Evolutionary conservation across 116 monocot genomes (phyloP).

Genomic region (Iris pallida): DNA sequence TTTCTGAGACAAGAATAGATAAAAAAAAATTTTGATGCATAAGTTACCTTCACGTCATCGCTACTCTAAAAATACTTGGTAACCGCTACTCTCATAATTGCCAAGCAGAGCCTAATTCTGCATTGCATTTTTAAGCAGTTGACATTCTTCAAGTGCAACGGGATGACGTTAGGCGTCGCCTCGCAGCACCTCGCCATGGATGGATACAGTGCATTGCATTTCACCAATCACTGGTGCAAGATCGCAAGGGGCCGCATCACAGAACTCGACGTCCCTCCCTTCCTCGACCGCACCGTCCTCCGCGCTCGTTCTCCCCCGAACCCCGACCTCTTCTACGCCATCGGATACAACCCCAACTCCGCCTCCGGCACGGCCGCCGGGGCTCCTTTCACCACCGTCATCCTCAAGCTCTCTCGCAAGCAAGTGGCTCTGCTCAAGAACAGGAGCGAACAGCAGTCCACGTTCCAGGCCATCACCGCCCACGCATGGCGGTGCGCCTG

Average conservation of each 20-base stretch:
- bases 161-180: slow-evolving; percentile 32
- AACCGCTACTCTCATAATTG: too few species aligned
- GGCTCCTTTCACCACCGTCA: slow-evolving; percentile 10
- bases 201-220: slow-evolving; percentile 42
- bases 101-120: too few species aligned
- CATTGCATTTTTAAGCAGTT: slow-evolving; percentile 12
- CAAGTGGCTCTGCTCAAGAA: slow-evolving; percentile 24
- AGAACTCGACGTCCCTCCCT: slow-evolving; percentile 10
- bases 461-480: slow-evolving; percentile 45
- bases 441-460: slow-evolving; percentile 11
- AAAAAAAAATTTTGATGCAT: too few species aligned
- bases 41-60: too few species aligned
- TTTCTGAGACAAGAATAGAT: too few species aligned
- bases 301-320: slow-evolving; percentile 28
- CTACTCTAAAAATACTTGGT: too few species aligned
- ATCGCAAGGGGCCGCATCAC: slow-evolving; percentile 22
- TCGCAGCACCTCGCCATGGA: slow-evolving; percentile 43
- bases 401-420: slow-evolving; percentile 27
- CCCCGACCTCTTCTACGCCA: slow-evolving; percentile 15
- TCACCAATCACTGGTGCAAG: slow-evolving; percentile 39
- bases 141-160: slow-evolving; percentile 52
- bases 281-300: slow-evolving; percentile 32
- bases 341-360: slow-evolving; percentile 22
- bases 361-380: neutral
- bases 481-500: slow-evolving; percentile 51